Conservation (phyloP, 1,284 basidiomycete genomes). For the Filobasidium uniguttulatum region DNA sequence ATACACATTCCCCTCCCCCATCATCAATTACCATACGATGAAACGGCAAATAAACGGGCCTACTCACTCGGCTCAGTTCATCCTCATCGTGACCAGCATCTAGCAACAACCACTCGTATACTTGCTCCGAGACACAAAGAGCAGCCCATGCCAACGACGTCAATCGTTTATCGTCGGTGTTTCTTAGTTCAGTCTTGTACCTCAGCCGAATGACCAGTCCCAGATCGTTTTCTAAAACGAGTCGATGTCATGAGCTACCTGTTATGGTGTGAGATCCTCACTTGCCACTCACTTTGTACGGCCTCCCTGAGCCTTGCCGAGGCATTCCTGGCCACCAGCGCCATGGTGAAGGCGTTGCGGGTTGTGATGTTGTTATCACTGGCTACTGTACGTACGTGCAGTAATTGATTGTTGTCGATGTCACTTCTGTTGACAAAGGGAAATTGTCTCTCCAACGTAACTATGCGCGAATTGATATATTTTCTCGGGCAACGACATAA, state of each 20-base stretch:
- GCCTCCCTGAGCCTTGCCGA: conserved; percentile 4
- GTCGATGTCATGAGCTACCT: neutral
- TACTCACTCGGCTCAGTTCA: conserved; percentile 67
- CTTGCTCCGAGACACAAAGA: conserved; percentile 66
- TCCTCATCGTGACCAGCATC: conserved; percentile 75
- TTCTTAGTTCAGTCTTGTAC: conserved; percentile 66
- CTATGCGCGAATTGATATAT: too few species aligned
- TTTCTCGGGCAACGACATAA: too few species aligned
- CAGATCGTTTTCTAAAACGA: conserved; percentile 65
- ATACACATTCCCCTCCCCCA: neutral
- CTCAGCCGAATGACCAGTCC: conserved; percentile 62
- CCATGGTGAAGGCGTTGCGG: too few species aligned
- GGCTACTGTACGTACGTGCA: too few species aligned
- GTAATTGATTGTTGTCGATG: too few species aligned
- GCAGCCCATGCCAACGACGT: conserved; percentile 83
- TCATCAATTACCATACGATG: neutral
- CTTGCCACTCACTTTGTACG: conserved; percentile 5
- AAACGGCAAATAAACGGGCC: neutral
- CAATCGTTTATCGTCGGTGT: conserved; percentile 57
- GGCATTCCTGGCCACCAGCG: conserved; percentile 27
- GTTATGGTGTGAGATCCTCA: neutral
- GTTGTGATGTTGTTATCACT: too few species aligned
- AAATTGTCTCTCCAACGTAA: too few species aligned
- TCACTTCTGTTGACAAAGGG: too few species aligned
- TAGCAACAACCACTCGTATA: conserved; percentile 73